Evolutionary conservation across 345 rosid species (phyloP), one percentile per base, ranked within the genome.

Genomic region (Salix exigua): DNA sequence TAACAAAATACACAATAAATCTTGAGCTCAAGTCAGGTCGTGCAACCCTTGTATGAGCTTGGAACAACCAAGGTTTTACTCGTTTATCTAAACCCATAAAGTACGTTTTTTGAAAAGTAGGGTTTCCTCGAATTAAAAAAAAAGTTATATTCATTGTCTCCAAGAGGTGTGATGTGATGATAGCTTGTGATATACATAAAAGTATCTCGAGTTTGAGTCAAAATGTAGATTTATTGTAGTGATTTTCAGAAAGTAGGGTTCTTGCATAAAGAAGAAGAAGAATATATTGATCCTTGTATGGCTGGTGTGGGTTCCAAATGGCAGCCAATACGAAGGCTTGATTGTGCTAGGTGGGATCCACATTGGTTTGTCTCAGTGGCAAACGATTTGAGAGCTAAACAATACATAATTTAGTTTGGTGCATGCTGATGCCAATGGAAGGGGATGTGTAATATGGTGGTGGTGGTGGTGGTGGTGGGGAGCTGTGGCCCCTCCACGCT

Each of bases 391-490:
- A 72, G 77, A 60, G 66, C 25, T 46, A 50, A 37, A 10, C 73
- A 46, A 46, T 75, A 70, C 28, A 68, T 68, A 66, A 40, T 37
- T 3, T 60, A 78, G 58, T 13, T 72, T 51, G 75, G 82, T 78
- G 85, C 68, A 17, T 82, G 82, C 74, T 78, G 77, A 75, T 78
- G 80, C 50, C 44, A 70, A 64, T 23, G 31, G 17, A 58, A 61
- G 53, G 23, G 35, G 42, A n/a, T 14, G 11, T 18, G 23, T 61
- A 28, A 30, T 9, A 3, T n/a, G 62, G 62, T 19, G 21, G 64
- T 48, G n/a, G n/a, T n/a, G n/a, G n/a, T n/a, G n/a, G n/a, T n/a
- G 48, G 53, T 4, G 51, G 19, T 4, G 68, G 9, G n/a, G 21
- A 30, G 12, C 21, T 10, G 70, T 25, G 68, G 68, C 68, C 75